A percentile compares a stretch with the other conserved stretches of the same genome.
Conservation (phyloP, 2,329 filamentous ascomycete species). For the Coniochaeta hoffmannii region DNA sequence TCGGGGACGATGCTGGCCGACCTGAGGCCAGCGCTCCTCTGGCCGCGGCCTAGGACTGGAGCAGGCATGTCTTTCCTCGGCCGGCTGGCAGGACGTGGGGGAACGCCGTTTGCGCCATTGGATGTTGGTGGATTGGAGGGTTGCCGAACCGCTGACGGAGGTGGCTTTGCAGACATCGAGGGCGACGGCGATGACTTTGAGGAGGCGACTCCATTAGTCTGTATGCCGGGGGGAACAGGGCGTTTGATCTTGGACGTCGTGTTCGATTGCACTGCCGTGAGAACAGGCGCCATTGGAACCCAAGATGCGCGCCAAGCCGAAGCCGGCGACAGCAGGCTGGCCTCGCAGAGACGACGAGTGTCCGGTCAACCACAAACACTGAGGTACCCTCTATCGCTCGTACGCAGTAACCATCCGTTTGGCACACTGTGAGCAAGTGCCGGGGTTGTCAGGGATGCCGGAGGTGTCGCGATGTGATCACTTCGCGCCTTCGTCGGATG, state of each 20-base stretch:
- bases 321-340: neutral
- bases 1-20: slow-evolving; percentile 42
- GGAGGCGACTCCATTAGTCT: slow-evolving; percentile 54
- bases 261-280: slow-evolving; percentile 37
- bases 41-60: slow-evolving; percentile 36
- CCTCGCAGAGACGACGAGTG: neutral
- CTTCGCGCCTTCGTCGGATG: neutral
- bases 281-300: slow-evolving; percentile 45
- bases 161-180: slow-evolving; percentile 47
- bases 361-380: neutral
- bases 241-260: slow-evolving; percentile 58
- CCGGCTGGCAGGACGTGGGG: slow-evolving; percentile 46
- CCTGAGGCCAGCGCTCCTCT: slow-evolving; percentile 41
- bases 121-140: slow-evolving; percentile 33
- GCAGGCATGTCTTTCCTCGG: slow-evolving; percentile 48
- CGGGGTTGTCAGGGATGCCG: neutral
- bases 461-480: neutral
- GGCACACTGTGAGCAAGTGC: neutral
- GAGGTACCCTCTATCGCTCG: neutral
- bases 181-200: slow-evolving; percentile 54
- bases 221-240: slow-evolving; percentile 56
- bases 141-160: slow-evolving; percentile 40
- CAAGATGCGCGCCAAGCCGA: neutral
- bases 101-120: slow-evolving; percentile 37
- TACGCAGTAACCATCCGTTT: neutral